phyloP scores from a whole-genome alignment of 225 moss, liverwort and hornwort genomes.

The Rhytidiadelphus loreus region DNA sequence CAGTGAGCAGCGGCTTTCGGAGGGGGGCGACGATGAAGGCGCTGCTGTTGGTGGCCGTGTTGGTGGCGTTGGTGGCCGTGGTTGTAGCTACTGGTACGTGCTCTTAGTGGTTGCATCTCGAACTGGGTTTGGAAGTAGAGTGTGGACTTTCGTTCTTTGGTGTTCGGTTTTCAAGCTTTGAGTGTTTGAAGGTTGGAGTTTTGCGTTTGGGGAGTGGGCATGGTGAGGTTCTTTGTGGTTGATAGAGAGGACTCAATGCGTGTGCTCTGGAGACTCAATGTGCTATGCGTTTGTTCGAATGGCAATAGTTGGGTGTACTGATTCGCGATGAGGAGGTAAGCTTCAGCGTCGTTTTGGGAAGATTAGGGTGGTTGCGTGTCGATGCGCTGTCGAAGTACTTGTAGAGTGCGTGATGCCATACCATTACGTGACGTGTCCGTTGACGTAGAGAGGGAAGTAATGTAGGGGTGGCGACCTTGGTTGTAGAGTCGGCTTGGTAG shows the following conservation, averaged over 20 bases:
- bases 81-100: constrained; percentile 4
- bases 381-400: too few species aligned
- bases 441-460: background rate
- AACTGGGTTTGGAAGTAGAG: background rate
- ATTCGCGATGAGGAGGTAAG: background rate
- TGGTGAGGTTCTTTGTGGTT: background rate
- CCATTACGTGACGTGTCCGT: background rate
- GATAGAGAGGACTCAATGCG: background rate
- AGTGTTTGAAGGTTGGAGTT: too few species aligned
- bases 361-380: background rate
- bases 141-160: background rate
- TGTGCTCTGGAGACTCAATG: background rate
- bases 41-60: background rate
- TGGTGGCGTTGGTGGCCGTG: background rate
- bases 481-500: background rate
- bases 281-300: background rate
- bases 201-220: background rate
- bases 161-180: background rate
- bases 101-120: background rate
- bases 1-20: background rate
- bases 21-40: constrained; percentile 2
- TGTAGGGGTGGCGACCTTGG: background rate
- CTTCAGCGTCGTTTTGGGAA: too few species aligned
- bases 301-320: background rate
- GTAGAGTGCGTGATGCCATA: background rate